phyloP scores from a whole-genome alignment of 768 basidiomycete genomes.

The Arthromyces matolae region DNA sequence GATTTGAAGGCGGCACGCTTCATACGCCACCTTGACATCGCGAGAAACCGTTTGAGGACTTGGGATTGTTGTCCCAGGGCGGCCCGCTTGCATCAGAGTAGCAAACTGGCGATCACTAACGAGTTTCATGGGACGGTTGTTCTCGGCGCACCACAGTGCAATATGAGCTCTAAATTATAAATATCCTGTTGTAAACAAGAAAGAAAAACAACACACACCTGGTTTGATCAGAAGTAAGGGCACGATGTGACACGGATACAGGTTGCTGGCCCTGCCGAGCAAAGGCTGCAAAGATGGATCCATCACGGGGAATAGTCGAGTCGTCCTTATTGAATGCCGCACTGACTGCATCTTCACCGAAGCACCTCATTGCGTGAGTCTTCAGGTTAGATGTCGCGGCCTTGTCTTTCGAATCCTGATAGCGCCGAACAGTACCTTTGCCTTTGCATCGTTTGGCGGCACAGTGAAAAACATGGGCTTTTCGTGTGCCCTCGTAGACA shows the following conservation, averaged over 20 bases:
- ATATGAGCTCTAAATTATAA: constrained; percentile 8
- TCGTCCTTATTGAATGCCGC: background rate
- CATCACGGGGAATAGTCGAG: too few species aligned
- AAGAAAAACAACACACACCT: constrained; percentile 14
- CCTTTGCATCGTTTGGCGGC: constrained; percentile 1
- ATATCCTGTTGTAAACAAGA: background rate
- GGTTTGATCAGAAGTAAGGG: constrained; percentile 6
- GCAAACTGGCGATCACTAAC: constrained; percentile 24
- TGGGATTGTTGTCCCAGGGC: constrained; percentile 17
- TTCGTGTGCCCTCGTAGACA: too few species aligned
- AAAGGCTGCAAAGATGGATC: constrained; percentile 11
- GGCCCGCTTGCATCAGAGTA: constrained; percentile 23
- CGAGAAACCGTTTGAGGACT: too few species aligned
- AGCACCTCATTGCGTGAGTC: too few species aligned
- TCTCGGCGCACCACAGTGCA: constrained; percentile 26
- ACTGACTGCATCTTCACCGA: too few species aligned
- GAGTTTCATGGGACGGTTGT: constrained; percentile 21
- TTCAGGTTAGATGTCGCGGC: constrained; percentile 3
- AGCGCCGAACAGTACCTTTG: background rate
- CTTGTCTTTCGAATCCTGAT: too few species aligned
- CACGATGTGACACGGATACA: constrained; percentile 6
- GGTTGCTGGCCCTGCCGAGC: constrained; percentile 12
- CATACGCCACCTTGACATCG: too few species aligned
- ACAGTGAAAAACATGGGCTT: too few species aligned
- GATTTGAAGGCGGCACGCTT: constrained; percentile 14